Base-by-base conservation (phyloP, 371 early-diverging fungal genomes). In the Rhizopus microsporus region DNA sequence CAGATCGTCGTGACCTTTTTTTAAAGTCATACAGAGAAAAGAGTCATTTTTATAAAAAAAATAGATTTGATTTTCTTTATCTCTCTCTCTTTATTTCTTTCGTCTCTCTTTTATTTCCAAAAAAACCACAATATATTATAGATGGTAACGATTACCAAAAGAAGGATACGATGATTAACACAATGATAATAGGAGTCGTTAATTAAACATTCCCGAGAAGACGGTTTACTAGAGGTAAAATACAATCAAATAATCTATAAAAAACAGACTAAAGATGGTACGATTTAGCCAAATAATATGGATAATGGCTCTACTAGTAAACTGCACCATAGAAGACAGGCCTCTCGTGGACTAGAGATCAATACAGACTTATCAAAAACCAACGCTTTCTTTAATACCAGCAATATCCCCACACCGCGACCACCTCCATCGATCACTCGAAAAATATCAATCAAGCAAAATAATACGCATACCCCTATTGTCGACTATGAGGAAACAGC, bases 381-480 rank as follows among this genome's bases (percentile, higher is more conserved):
- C 39, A 66, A 66, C 39, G 63, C 69, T 5, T 77, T 77, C 51
- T 77, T 77, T 54, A 52, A 62, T 35, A 65, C 65, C n/a, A 46
- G 59, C 8, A 52, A 60, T 40, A 37, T 65, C 6, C 49, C 63
- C 13, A 62, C 65, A 46, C 77, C 77, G 35, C 67, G 74, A 43
- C 77, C 77, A 46, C 77, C 77, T 13, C 77, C 77, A 32, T 65
- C 69, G 0, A 48, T 66, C 7, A 57, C 62, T 23, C 67, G 67
- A 16, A 66, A 66, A 17, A 61, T 66, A 13, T 66, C 67, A 0
- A 61, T 66, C 5, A 60, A 54, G 34, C 67, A 61, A 46, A 42
- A 48, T n/a, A 5, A 10, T 13, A 9, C 42, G 59, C 32, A 51
- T 37, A 46, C 35, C 45, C 33, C 47, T 7, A n/a, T 17, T 30